Evolutionary conservation across 331 rosid genomes (phyloP).

Genomic region (Dryas integrifolia): DNA sequence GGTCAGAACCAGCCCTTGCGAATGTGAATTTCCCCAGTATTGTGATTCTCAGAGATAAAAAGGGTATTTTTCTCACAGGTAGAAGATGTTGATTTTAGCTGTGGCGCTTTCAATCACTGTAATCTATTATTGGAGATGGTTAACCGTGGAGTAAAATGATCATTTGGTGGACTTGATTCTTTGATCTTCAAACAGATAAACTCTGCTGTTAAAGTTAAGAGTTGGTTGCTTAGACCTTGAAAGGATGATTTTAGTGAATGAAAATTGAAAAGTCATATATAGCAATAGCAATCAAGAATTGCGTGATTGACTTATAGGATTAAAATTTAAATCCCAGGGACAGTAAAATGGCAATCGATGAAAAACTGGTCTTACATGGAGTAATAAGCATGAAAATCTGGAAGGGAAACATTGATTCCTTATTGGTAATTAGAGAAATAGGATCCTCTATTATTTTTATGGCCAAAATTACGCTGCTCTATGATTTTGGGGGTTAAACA

Average conservation of each 20-base stretch:
- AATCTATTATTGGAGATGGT: not conserved
- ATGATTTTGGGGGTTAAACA: too few species aligned
- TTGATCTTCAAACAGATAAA: not conserved
- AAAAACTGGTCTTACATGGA: not conserved
- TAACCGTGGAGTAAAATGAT: not conserved
- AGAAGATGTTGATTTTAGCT: conserved; percentile 1
- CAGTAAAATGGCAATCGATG: not conserved
- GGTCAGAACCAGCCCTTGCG: conserved; percentile 66
- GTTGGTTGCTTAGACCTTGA: not conserved
- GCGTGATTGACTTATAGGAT: not conserved
- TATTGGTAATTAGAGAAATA: not conserved
- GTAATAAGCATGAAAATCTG: not conserved
- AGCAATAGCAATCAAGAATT: not conserved
- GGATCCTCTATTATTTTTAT: not conserved
- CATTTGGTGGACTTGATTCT: not conserved
- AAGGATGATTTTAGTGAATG: not conserved
- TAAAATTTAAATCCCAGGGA: not conserved
- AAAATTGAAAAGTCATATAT: too few species aligned
- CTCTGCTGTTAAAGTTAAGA: not conserved
- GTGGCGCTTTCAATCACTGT: not conserved
- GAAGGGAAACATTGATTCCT: not conserved
- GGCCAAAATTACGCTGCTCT: not conserved
- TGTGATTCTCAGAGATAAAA: conserved; percentile 64
- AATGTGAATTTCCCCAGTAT: conserved; percentile 59
- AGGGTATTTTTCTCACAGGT: conserved; percentile 10